These are phyloP conservation scores for Syzygium malaccense DNA, from an alignment of 441 rosid genomes.

Conservation along the genomic window DNA sequence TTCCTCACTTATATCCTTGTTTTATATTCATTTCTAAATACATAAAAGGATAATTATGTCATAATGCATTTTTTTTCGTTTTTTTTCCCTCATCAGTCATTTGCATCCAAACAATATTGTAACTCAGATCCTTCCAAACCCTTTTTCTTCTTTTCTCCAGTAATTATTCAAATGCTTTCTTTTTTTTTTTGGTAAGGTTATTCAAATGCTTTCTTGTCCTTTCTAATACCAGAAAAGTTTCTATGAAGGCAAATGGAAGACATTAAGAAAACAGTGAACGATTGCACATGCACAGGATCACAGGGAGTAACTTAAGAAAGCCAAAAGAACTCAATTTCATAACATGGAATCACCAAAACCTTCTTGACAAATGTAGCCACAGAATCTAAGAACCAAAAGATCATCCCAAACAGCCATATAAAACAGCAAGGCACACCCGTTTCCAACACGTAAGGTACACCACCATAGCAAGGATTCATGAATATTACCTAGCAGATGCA, in stretches of 20 bases:
- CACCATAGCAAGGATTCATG: neutral
- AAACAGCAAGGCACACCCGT: neutral
- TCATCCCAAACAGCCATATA: neutral
- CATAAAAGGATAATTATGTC: neutral
- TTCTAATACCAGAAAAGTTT: neutral
- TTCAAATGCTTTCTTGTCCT: neutral
- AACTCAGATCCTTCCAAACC: neutral
- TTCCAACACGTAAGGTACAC: neutral
- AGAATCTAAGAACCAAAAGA: neutral
- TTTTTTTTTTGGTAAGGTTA: no score
- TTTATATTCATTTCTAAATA: neutral
- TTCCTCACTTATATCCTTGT: neutral
- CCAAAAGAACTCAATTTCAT: neutral
- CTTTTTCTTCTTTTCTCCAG: neutral
- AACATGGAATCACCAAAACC: neutral
- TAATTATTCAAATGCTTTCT: neutral
- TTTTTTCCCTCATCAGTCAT: neutral
- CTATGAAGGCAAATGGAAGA: neutral
- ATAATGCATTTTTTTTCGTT: neutral
- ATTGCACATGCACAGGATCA: neutral
- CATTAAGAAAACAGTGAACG: neutral
- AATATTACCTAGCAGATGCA: slow-evolving; percentile 66
- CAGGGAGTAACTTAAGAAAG: neutral
- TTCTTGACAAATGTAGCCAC: neutral
- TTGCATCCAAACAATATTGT: neutral